Percentiles rank a stretch among this genome's conserved stretches.
These are phyloP conservation scores for Colletotrichum brevisporum DNA, from an alignment of 2,329 filamentous ascomycete species.

Conservation along the genomic window DNA sequence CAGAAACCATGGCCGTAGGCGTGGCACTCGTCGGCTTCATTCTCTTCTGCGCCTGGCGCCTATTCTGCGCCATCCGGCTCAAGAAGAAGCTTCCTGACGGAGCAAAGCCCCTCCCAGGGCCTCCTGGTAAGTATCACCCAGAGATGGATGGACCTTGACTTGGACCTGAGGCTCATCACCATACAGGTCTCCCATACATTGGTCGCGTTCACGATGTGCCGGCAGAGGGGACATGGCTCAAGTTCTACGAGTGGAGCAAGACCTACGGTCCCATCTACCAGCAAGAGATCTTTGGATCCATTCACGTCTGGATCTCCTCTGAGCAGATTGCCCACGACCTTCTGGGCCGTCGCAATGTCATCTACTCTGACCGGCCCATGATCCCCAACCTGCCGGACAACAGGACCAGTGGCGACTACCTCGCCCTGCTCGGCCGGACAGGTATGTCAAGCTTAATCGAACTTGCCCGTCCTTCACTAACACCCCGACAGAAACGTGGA, in stretches of 20 bases:
- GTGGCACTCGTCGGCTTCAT: slow-evolving; percentile 37
- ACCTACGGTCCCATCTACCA: slow-evolving; percentile 63
- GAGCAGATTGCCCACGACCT: slow-evolving; percentile 61
- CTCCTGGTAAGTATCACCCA: slow-evolving; percentile 42
- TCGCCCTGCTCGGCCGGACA: slow-evolving; percentile 60
- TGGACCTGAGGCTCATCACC: slow-evolving; percentile 25
- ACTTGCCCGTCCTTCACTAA: not conserved
- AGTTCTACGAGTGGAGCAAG: slow-evolving; percentile 64
- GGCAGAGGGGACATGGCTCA: slow-evolving; percentile 57
- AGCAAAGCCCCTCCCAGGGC: slow-evolving; percentile 48
- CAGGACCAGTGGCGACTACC: slow-evolving; percentile 61
- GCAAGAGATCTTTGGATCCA: slow-evolving; percentile 60
- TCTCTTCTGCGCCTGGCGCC: slow-evolving; percentile 36
- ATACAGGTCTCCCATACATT: slow-evolving; percentile 57
- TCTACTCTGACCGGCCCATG: slow-evolving; percentile 63
- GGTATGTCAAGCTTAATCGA: slow-evolving; percentile 45
- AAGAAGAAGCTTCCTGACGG: slow-evolving; percentile 46
- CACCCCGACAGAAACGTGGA: slow-evolving; percentile 58
- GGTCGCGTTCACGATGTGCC: slow-evolving; percentile 63
- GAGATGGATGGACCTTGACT: not conserved
- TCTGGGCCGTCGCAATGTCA: slow-evolving; percentile 55
- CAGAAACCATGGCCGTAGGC: slow-evolving; percentile 32
- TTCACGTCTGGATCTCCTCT: slow-evolving; percentile 64
- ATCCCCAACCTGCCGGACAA: slow-evolving; percentile 64
- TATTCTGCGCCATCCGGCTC: slow-evolving; percentile 31